Conservation (phyloP, 2,329 filamentous ascomycete species). For the Pyricularia sp. region DNA sequence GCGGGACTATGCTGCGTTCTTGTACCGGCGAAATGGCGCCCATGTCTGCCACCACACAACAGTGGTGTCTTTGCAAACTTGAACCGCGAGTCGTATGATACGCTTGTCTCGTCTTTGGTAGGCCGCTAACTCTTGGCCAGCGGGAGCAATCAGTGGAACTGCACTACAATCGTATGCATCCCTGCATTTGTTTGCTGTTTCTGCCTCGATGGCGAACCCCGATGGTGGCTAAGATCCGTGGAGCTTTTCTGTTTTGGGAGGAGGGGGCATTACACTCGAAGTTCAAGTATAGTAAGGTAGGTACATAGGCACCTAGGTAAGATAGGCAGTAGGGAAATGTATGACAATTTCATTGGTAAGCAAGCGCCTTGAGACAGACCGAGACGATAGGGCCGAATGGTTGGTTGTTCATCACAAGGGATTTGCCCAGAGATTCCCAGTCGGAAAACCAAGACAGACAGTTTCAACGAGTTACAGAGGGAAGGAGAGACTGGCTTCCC, state of each 20-base stretch:
- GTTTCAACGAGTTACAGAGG: neutral
- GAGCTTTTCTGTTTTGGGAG: neutral
- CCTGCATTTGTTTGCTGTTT: neutral
- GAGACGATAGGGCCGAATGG: neutral
- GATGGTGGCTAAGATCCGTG: neutral
- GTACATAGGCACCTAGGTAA: too few relatives aligned
- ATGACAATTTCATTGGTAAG: neutral
- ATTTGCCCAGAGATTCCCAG: neutral
- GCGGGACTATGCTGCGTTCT: neutral
- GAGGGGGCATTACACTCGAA: neutral
- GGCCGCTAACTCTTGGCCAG: neutral
- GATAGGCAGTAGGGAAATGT: neutral
- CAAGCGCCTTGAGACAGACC: neutral
- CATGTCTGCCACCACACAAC: too few relatives aligned
- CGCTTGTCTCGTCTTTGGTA: neutral
- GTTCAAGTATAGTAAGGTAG: neutral
- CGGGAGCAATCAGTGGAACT: neutral
- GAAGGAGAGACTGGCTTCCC: neutral
- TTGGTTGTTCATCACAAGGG: neutral
- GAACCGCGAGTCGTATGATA: neutral
- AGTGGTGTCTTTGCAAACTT: neutral
- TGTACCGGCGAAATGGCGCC: too few relatives aligned
- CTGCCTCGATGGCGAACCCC: neutral
- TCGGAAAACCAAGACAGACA: neutral
- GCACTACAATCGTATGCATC: too few relatives aligned